These are phyloP conservation scores for Xylaria sp. DNA, from an alignment of 2,329 filamentous ascomycete genomes.

Conservation along the genomic window DNA sequence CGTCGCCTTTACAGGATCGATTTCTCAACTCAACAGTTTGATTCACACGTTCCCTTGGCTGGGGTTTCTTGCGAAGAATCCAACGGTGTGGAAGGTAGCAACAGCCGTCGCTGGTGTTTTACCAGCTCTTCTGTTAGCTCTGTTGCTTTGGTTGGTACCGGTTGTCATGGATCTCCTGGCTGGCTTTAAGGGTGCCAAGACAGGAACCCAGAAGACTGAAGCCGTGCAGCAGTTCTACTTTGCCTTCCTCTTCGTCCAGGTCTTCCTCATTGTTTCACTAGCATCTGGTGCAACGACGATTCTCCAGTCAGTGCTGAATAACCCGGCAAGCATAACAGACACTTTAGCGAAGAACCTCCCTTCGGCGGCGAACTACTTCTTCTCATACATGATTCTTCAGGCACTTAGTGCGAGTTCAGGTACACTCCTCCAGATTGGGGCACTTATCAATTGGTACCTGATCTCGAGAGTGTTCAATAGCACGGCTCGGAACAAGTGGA, in stretches of 20 bases:
- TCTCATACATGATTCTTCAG: constrained; percentile 97
- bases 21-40: constrained; percentile 81
- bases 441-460: constrained; percentile 83
- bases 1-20: constrained; percentile 84
- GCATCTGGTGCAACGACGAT: constrained; percentile 74
- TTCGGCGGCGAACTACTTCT: constrained; percentile 94
- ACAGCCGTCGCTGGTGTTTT: constrained; percentile 83
- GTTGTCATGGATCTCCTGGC: constrained; percentile 80
- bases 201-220: constrained; percentile 79
- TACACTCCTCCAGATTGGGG: constrained; percentile 85
- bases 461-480: constrained; percentile 84
- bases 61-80: constrained; percentile 71
- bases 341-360: constrained; percentile 84
- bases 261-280: constrained; percentile 93
- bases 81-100: constrained; percentile 69
- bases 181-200: constrained; percentile 81
- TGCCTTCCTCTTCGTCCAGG: constrained; percentile 90
- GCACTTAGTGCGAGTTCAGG: constrained; percentile 91
- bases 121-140: constrained; percentile 78
- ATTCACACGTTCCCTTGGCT: constrained; percentile 76
- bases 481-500: constrained; percentile 85
- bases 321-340: constrained; percentile 74
- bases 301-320: constrained; percentile 66
- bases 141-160: constrained; percentile 85
- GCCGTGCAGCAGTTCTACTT: constrained; percentile 96